phyloP scores from a whole-genome alignment of 2,329 filamentous ascomycete species.

The Fusarium tjaetaba region DNA sequence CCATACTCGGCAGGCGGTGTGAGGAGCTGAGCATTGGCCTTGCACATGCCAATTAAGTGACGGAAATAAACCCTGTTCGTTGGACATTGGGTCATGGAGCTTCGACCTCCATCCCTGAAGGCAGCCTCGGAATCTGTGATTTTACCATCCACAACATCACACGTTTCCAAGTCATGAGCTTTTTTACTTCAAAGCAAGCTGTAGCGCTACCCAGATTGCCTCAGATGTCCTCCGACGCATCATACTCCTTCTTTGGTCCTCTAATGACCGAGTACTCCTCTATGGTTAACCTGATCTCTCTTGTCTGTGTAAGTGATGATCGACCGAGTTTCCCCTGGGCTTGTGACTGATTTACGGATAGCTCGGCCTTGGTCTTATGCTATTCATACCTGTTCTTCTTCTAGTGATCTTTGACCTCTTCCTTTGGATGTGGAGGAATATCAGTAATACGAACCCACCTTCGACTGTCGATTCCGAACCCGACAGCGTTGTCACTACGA shows the following conservation, averaged over 20 bases:
- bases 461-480: slow-evolving; percentile 25
- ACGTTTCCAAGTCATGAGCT: slow-evolving; percentile 38
- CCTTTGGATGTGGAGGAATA: slow-evolving; percentile 63
- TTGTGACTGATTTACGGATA: slow-evolving; percentile 40
- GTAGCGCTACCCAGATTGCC: slow-evolving; percentile 40
- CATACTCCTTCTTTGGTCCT: slow-evolving; percentile 42
- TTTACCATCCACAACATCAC: slow-evolving; percentile 35
- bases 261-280: slow-evolving; percentile 46
- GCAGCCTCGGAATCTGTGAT: slow-evolving; percentile 38
- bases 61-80: slow-evolving; percentile 25
- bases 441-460: slow-evolving; percentile 35
- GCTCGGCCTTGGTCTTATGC: slow-evolving; percentile 57
- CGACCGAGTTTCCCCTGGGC: slow-evolving; percentile 4
- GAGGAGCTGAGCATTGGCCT: not conserved
- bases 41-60: slow-evolving; percentile 30
- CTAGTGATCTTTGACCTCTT: slow-evolving; percentile 62
- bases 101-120: slow-evolving; percentile 21
- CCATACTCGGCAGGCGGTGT: slow-evolving; percentile 44
- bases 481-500: slow-evolving; percentile 28
- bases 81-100: slow-evolving; percentile 23
- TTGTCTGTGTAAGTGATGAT: slow-evolving; percentile 49
- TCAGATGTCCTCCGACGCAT: slow-evolving; percentile 32
- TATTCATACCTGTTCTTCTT: slow-evolving; percentile 58
- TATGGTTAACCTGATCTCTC: slow-evolving; percentile 51
- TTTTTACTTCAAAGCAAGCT: slow-evolving; percentile 30